Conservation (phyloP, 1,284 basidiomycete genomes). For the Xerocomus cyaneibrunnescens region DNA sequence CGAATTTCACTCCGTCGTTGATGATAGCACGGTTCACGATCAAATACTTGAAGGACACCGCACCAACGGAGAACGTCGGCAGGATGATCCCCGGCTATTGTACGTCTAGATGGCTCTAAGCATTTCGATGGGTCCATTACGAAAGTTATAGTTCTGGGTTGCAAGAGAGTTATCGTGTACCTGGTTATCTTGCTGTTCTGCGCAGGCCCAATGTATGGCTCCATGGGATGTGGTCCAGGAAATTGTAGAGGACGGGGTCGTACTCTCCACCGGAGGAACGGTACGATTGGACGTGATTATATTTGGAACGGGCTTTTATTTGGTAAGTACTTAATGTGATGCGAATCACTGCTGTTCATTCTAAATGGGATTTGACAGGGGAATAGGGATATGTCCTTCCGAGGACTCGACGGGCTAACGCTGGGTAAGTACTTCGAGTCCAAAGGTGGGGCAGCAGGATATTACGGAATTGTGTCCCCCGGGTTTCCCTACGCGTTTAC, state of each 20-base stretch:
- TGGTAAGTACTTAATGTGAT: conserved; percentile 28
- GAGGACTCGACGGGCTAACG: conserved; percentile 1
- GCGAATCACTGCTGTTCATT: not conserved
- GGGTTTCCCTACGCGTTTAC: conserved; percentile 14
- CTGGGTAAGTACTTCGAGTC: too few species aligned
- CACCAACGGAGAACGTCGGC: not conserved
- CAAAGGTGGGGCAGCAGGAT: conserved; percentile 26
- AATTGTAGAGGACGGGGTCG: conserved; percentile 37
- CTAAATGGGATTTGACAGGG: not conserved
- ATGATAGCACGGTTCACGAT: not conserved
- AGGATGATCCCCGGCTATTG: not conserved
- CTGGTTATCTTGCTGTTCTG: too few species aligned
- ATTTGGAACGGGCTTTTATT: conserved; percentile 12
- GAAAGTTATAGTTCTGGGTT: too few species aligned
- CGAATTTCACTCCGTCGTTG: not conserved
- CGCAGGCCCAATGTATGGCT: conserved; percentile 45
- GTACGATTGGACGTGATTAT: conserved; percentile 3
- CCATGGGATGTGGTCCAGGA: conserved; percentile 30
- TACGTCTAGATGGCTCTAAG: not conserved
- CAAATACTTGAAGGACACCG: not conserved
- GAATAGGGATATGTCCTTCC: not conserved
- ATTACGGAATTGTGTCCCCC: conserved; percentile 47
- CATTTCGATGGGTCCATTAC: too few species aligned
- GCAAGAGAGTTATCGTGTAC: too few species aligned
- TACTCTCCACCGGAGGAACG: conserved; percentile 1